Evolutionary conservation across 2,329 filamentous ascomycete genomes (phyloP), one percentile per base, ranked within the genome.

Genomic region (Septoria linicola): DNA sequence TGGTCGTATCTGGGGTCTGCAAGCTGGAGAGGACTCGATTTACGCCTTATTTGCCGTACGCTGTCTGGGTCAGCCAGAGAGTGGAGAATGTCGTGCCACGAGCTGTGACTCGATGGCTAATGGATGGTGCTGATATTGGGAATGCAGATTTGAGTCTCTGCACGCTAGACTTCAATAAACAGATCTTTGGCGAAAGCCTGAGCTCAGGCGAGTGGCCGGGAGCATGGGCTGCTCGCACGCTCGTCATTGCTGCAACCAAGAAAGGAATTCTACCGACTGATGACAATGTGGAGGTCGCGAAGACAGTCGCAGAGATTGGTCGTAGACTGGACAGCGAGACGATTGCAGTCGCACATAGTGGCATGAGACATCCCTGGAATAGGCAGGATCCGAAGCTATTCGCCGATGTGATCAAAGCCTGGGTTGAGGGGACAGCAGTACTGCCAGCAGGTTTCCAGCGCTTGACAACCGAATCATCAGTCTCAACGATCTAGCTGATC

Each of bases 311-410:
- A 30, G 58, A 59, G 10, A 57, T 59, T 45, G 63, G 53, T 4
- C 20, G 47, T 20, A 31, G 57, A 34, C 34, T 17, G 13, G 60
- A 63, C 44, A 11, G 35, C 17, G 54, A 46, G 19, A 63, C 57
- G 8, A 40, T 35, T n/a, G 63, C 62, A 21, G 53, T 54, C 19
- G 53, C 43, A 10, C 58, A 63, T 47, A 25, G 42, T 3, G 36
- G 41, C 7, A 63, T 64, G 59, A 45, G 63, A 16, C 64, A 64
- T 53, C 59, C 63, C 11, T 66, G 63, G 63, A 55, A 49, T 46
- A 32, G 53, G 21, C 63, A 66, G 42, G 56, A 53, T 21, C 57
- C 63, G 21, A 37, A 44, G 14, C 32, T 64, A 25, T 66, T 63
- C 42, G 62, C 62, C n/a, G 41, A 53, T 13, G 47, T 51, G 17